Evolutionary conservation across 352 stramenopile genomes (phyloP), one percentile per base, ranked within the genome.

Genomic region (Globisporangium mamillatum): DNA sequence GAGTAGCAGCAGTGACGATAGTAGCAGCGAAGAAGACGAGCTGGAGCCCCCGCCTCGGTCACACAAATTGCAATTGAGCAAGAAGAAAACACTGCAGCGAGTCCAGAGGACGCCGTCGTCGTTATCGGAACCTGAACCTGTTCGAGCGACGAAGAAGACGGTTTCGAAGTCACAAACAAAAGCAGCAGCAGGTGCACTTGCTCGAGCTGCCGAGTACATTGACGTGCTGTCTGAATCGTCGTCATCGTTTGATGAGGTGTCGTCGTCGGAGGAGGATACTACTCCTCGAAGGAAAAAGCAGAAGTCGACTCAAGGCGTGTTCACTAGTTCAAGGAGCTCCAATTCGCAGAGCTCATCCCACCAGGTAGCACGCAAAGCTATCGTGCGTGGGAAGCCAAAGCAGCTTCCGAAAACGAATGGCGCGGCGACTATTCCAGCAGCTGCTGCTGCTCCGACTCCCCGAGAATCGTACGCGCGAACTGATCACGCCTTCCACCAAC

Each of bases 211-310:
- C 14, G 58, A 65, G 22, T 66, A 41, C 48, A 60, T 65, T 9
- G 36, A 55, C 34, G n/a, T 71, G 34, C 36, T 66, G 22, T 71
- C 58, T 10, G 58, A 53, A 1, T 71, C 66, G 46, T 71, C 58
- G 3, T 36, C 20, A 0, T 71, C 66, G 22, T 60, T 53, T 16
- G 32, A 36, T 10, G 58, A 48, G 3, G 38, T 18, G 1, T 56
- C 36, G 18, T 48, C 55, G 54, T 24, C 27, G 9, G 14, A 22
- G 22, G 53, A 38, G 25, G 57, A 66, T 18, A 22, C 54, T 6
- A 27, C n/a, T 41, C 27, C 16, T 14, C 55, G 8, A 16, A 56
- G 25, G 60, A 58, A 46, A 6, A 68, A 57, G n/a, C 54, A 68
- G 55, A 61, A 64, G 25, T 4, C 14, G 18, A n/a, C 32, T 18